Evolutionary conservation across 768 basidiomycete genomes (phyloP).

Genomic region (Phanerochaete sordida): DNA sequence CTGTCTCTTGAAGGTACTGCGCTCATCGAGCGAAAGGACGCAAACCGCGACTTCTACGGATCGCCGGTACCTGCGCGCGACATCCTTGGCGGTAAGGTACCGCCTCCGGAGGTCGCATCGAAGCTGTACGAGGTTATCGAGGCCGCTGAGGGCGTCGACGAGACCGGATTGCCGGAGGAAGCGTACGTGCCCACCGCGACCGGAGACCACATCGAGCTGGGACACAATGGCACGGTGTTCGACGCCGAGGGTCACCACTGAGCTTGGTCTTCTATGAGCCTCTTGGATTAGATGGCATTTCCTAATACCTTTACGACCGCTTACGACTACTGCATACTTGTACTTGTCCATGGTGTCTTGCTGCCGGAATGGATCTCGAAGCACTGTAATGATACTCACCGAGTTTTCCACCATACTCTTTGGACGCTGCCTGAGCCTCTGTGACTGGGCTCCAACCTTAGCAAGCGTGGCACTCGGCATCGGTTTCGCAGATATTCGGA

Average conservation of each 20-base stretch:
- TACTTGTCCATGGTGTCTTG: not conserved
- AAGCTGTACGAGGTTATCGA: slow-evolving; percentile 95
- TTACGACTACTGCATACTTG: slow-evolving; percentile 5
- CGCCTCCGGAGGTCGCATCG: slow-evolving; percentile 95
- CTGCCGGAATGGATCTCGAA: not conserved
- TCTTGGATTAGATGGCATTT: not conserved
- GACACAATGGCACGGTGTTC: slow-evolving; percentile 59
- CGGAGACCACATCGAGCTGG: slow-evolving; percentile 53
- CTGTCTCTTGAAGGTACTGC: slow-evolving; percentile 92
- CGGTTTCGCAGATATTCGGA: too few relatives aligned
- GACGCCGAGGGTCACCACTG: slow-evolving; percentile 59
- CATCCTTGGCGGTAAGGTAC: slow-evolving; percentile 90
- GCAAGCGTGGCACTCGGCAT: not conserved
- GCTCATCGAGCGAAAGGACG: slow-evolving; percentile 92
- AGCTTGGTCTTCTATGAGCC: not conserved
- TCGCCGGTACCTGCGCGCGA: slow-evolving; percentile 84
- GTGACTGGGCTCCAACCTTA: too few relatives aligned
- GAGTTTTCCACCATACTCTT: not conserved
- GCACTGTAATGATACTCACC: not conserved
- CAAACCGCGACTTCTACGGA: slow-evolving; percentile 95
- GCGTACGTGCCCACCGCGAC: slow-evolving; percentile 73
- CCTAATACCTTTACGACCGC: not conserved
- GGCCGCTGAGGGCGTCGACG: slow-evolving; percentile 91
- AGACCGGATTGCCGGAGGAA: slow-evolving; percentile 70
- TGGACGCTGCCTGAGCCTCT: too few relatives aligned